A percentile compares a stretch with the other conserved stretches of the same genome.
phyloP scores from a whole-genome alignment of 2,329 filamentous ascomycete genomes.

The Alternaria sp. region DNA sequence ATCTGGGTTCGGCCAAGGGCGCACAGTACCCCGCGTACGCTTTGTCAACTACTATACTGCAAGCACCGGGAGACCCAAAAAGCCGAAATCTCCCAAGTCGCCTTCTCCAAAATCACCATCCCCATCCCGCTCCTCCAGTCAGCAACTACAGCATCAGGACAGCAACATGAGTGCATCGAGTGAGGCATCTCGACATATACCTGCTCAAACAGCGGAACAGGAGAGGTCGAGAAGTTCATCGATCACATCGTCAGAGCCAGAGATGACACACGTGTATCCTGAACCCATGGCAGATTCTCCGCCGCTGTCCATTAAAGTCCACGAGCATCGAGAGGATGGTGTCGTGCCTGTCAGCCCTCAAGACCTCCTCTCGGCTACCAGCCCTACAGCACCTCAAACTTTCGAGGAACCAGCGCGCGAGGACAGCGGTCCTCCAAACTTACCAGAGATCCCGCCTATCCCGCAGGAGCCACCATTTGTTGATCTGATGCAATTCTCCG shows the following conservation, averaged over 20 bases:
- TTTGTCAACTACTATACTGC: constrained; percentile 92
- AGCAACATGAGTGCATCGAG: constrained; percentile 1
- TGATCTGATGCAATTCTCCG: constrained; percentile 64
- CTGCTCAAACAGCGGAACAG: background rate
- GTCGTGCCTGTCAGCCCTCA: constrained; percentile 38
- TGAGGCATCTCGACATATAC: background rate
- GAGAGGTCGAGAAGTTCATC: constrained; percentile 12
- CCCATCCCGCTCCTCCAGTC: constrained; percentile 20
- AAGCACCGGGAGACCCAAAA: constrained; percentile 73
- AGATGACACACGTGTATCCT: constrained; percentile 17
- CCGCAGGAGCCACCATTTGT: constrained; percentile 63
- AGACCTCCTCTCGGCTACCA: constrained; percentile 32
- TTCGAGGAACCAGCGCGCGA: background rate
- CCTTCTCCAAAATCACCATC: constrained; percentile 35
- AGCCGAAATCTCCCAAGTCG: constrained; percentile 52
- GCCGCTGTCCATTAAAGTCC: constrained; percentile 55
- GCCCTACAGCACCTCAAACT: constrained; percentile 5
- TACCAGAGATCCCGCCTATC: constrained; percentile 58
- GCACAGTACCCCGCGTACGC: constrained; percentile 63
- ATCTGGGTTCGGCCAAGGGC: constrained; percentile 36
- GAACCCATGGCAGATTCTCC: constrained; percentile 42
- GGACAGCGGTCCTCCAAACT: constrained; percentile 15
- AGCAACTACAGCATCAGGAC: constrained; percentile 5
- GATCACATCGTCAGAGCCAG: constrained; percentile 17
- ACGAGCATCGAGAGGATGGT: constrained; percentile 52